These are phyloP conservation scores for Aspergillus floridensis DNA, from an alignment of 2,329 filamentous ascomycete genomes.

Conservation along the genomic window DNA sequence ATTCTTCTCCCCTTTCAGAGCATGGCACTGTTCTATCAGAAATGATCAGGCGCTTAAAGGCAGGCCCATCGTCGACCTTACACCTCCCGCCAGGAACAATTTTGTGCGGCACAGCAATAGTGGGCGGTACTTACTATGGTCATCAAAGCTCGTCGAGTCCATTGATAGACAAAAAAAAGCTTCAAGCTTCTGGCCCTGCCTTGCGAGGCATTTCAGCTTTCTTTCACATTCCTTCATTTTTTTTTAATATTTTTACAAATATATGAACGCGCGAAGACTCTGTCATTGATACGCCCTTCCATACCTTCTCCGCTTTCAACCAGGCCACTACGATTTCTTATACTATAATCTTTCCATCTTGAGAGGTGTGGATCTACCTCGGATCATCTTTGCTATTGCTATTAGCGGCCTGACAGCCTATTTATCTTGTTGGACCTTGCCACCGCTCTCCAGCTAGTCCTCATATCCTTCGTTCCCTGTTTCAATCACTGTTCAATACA, in stretches of 20 bases:
- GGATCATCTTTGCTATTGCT: not conserved
- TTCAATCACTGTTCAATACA: conserved; percentile 26
- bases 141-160: conserved; percentile 32
- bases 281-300: conserved; percentile 17
- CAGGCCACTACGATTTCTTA: not conserved
- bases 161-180: conserved; percentile 27
- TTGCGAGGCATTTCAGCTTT: conserved; percentile 33
- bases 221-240: conserved; percentile 22
- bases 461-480: conserved; percentile 7
- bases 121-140: conserved; percentile 28
- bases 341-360: conserved; percentile 1
- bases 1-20: conserved; percentile 13
- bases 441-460: conserved; percentile 7
- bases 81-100: conserved; percentile 24
- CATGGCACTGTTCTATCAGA: conserved; percentile 26
- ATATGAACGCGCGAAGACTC: conserved; percentile 25
- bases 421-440: conserved; percentile 5
- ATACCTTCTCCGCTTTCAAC: conserved; percentile 3
- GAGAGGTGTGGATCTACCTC: not conserved
- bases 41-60: conserved; percentile 38
- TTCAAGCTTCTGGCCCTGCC: conserved; percentile 31
- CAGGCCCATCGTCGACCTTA: conserved; percentile 33
- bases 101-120: conserved; percentile 31
- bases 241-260: conserved; percentile 11
- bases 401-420: conserved; percentile 2